Conservation (phyloP, 2,329 filamentous ascomycete genomes). For the Pyricularia sp. region DNA sequence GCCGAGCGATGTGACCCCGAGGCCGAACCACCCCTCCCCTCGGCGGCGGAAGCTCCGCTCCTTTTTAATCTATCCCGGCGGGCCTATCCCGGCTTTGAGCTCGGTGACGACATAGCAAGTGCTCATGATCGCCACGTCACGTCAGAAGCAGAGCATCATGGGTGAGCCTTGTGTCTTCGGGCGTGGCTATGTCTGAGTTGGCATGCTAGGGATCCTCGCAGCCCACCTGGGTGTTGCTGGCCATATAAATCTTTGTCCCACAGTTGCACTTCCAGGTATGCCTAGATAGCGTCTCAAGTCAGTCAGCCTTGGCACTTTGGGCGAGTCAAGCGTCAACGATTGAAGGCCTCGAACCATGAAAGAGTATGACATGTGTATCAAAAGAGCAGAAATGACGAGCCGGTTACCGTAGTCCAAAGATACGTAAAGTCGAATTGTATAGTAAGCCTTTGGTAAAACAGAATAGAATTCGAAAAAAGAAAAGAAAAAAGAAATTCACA, state of each 20-base stretch:
- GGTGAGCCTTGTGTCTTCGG: neutral
- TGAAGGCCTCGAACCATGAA: too few relatives aligned
- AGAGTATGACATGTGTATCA: neutral
- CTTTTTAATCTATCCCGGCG: neutral
- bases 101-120: neutral
- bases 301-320: too few relatives aligned
- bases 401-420: neutral
- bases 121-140: neutral
- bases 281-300: neutral
- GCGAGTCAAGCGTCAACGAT: too few relatives aligned
- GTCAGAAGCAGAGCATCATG: neutral
- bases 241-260: neutral
- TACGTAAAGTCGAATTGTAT: neutral
- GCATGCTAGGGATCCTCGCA: neutral
- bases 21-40: too few relatives aligned
- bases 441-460: neutral
- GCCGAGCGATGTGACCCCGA: neutral
- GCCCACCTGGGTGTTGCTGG: neutral
- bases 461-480: neutral
- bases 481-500: neutral
- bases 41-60: neutral
- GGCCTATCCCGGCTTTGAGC: neutral
- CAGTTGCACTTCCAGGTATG: neutral
- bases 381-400: neutral
- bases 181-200: neutral